These are phyloP conservation scores for Geranium brycei DNA, from an alignment of 345 rosid species.

Conservation along the genomic window DNA sequence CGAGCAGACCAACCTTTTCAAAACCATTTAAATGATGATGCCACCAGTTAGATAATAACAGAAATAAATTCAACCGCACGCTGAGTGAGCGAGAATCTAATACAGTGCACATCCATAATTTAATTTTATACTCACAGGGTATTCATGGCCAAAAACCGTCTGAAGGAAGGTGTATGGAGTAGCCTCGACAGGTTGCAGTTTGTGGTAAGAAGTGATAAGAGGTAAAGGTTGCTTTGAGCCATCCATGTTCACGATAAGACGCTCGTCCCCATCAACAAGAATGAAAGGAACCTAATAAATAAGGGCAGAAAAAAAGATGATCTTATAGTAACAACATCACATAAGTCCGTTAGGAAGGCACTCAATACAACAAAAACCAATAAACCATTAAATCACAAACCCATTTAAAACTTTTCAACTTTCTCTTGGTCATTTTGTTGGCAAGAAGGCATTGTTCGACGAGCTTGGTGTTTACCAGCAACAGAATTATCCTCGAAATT, in stretches of 20 bases:
- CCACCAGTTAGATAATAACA: conserved; percentile 4
- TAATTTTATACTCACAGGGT: conserved; percentile 36
- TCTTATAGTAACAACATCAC: too few relatives aligned
- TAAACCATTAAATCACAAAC: too few relatives aligned
- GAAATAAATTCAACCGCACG: neutral
- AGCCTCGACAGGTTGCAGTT: conserved; percentile 58
- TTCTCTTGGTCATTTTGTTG: too few relatives aligned
- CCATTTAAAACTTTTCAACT: too few relatives aligned
- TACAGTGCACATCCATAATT: neutral
- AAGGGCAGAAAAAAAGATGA: neutral
- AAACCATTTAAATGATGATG: conserved; percentile 1
- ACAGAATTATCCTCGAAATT: too few relatives aligned
- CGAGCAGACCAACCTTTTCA: conserved; percentile 71
- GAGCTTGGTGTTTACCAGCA: too few relatives aligned
- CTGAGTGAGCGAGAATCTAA: neutral
- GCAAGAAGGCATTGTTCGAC: too few relatives aligned
- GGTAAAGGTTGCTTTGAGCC: conserved; percentile 70
- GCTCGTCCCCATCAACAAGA: conserved; percentile 45
- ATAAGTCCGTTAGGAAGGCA: conserved; percentile 4
- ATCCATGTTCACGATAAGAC: conserved; percentile 59
- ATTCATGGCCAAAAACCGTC: conserved; percentile 64
- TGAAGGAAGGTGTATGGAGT: conserved; percentile 77
- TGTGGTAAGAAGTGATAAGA: conserved; percentile 65
- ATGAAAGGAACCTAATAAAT: conserved; percentile 70
- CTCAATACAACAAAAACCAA: neutral